A percentile compares a stretch with the other conserved stretches of the same genome.
These are phyloP conservation scores for Mediolabrus comicus DNA, from an alignment of 108 stramenopile species.

Conservation along the genomic window DNA sequence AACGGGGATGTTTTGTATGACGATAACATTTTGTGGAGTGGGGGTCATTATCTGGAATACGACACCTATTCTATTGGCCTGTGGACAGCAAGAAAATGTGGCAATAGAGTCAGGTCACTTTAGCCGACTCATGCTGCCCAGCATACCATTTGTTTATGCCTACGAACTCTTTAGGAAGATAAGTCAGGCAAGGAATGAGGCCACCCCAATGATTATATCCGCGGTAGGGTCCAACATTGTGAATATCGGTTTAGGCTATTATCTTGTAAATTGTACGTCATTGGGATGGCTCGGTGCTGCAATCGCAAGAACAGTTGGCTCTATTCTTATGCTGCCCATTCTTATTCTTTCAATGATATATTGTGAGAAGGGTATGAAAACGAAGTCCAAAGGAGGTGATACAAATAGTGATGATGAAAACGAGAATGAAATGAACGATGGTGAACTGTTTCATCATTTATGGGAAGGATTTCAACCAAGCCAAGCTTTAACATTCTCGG, in stretches of 20 bases:
- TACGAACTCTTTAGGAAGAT: slow-evolving; percentile 44
- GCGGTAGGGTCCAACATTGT: slow-evolving; percentile 29
- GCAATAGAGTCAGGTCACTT: slow-evolving; percentile 25
- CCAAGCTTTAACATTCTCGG: slow-evolving; percentile 18
- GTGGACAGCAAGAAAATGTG: slow-evolving; percentile 29
- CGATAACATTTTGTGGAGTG: slow-evolving; percentile 9
- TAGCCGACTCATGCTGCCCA: slow-evolving; percentile 29
- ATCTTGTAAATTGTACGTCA: slow-evolving; percentile 27
- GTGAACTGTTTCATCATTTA: slow-evolving; percentile 28
- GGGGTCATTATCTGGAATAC: slow-evolving; percentile 17
- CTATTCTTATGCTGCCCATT: slow-evolving; percentile 14
- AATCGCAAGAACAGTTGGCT: slow-evolving; percentile 29
- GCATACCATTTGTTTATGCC: slow-evolving; percentile 34
- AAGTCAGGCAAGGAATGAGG: slow-evolving; percentile 39
- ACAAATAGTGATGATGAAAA: background rate
- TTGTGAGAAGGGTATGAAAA: background rate
- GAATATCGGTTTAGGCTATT: slow-evolving; percentile 33
- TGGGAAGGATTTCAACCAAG: slow-evolving; percentile 26
- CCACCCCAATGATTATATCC: slow-evolving; percentile 35
- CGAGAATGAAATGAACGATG: background rate
- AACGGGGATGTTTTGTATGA: slow-evolving; percentile 23
- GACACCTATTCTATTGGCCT: slow-evolving; percentile 2
- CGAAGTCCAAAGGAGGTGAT: slow-evolving; percentile 4
- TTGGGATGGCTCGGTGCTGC: slow-evolving; percentile 51
- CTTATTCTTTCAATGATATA: slow-evolving; percentile 26